Evolutionary conservation across 805 yeast species (phyloP), one percentile per base, ranked within the genome.

Genomic region (Dipodascopsis uninucleata): DNA sequence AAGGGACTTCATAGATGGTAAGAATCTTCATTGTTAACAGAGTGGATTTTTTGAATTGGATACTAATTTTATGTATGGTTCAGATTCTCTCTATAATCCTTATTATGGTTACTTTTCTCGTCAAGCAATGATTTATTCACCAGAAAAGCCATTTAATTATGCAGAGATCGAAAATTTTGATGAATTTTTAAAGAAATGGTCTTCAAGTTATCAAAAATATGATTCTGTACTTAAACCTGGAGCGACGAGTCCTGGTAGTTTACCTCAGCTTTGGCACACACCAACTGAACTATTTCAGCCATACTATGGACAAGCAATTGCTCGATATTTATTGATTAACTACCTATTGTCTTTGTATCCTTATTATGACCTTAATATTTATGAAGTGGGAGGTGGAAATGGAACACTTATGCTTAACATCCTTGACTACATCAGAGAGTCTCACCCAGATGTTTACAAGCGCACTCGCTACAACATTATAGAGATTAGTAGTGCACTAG

Each of bases 341-440:
- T 84, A 82, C 61, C 79, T 80, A 62, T 66, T 79, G 55, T 80
- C 81, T 52, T 67, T 75, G 32, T 82, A 78, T 56, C 90, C 89
- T 0, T 80, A 81, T 58, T 71, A 74, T 32, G 88, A 85, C 59
- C 67, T 90, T 36, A 72, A 78, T 5, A 83, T 86, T 21, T 87
- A 85, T 64, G 96, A 87, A 64, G 77, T 85, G 72, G 96, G 95
- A 47, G 95, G 88, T 17, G 95, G 95, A 55, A 86, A 86, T 58
- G 95, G 95, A 32, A 85, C 94, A 0, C 64, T 86, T 48, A 86
- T 87, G 95, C 62, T 72, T 42, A 82, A 85, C 58, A 75, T 86
- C 8, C 63, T 86, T 51, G 79, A 81, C 58, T 85, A 72, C 60
- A 72, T 86, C 48, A 69, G 76, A 50, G 66, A 65, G 22, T 68